Base-by-base conservation (phyloP, 768 basidiomycete genomes). In the Filobasidium floriforme region DNA sequence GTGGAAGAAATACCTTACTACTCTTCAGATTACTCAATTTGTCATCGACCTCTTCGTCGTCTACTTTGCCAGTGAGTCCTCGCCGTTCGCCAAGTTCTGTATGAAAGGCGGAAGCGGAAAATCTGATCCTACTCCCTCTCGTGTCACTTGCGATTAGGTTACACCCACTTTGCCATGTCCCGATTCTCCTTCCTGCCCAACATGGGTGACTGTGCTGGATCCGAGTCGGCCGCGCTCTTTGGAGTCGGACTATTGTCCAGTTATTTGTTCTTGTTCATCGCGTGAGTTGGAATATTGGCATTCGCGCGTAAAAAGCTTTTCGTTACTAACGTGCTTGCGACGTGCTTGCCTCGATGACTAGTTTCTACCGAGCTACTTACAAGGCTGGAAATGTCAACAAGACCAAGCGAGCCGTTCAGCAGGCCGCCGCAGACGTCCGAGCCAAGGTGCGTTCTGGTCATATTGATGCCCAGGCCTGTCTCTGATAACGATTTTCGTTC, bases 1-100 rank as follows among this genome's bases (percentile, higher is more conserved):
- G 94, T 99, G 96, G 96, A 99, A 99, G 83, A 92, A 92, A 80
- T 92, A 99, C 80, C 80, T 98, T 68, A 99, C 96, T 46, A 86
- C 84, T 28, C 88, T 99, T 88, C 96, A 99, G 81, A 99, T 99
- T 73, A 84, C 84, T 26, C 96, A 99, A 80, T 99, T 98, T 77
- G 80, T 98, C 69, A 87, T 98, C 75, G 94, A 99, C 80, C 81
- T 99, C 22, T 84, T 84, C 78, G 81, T 89, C 65, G 90, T 93
- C 68, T 98, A 96, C 83, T 96, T 93, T 72, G 96, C 90, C 75
- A 92, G 93, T 68, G 41, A 51, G 46, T 14, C 18, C 12, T 49
- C 19, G 18, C 2, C 41, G 5, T 4, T 19, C 40, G 24, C 7
- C 40, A 10, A 28, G 14, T 24, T 15, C 55, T n/a, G 49, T 11